Evolutionary conservation across 1,139 yeast genomes (phyloP).

Genomic region (Saccharomyces uvarum): DNA sequence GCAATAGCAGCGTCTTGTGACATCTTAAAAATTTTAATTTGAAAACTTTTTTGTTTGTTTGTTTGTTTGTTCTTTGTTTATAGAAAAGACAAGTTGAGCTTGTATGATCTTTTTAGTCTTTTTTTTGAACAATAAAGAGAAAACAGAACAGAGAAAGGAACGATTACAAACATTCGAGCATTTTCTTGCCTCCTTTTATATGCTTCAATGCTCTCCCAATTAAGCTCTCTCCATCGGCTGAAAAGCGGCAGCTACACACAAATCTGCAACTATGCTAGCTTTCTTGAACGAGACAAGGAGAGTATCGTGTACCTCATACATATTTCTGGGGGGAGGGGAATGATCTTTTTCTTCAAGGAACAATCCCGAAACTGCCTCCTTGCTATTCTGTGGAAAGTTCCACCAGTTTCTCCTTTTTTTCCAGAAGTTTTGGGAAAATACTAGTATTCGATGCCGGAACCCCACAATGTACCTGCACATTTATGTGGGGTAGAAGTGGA

Average conservation of each 20-base stretch:
- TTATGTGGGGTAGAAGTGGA: not conserved
- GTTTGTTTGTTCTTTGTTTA: no score
- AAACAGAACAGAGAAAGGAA: not conserved
- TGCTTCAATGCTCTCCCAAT: not conserved
- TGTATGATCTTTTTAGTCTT: not conserved
- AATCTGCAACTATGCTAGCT: not conserved
- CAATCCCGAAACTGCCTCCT: not conserved
- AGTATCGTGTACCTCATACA: not conserved
- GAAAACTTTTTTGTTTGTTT: no score
- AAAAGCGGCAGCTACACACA: not conserved
- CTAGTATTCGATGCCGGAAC: not conserved
- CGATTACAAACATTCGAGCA: not conserved
- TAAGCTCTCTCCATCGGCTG: not conserved
- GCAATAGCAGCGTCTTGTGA: no score
- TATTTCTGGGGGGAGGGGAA: not conserved
- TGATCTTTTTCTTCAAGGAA: not conserved
- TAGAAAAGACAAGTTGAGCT: no score
- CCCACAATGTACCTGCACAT: not conserved
- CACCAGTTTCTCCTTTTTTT: not conserved
- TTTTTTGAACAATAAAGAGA: not conserved
- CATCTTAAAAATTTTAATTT: no score
- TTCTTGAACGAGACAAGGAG: not conserved
- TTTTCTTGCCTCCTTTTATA: not conserved
- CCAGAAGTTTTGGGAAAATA: not conserved
- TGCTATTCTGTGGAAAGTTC: not conserved